Percentiles rank a stretch among this genome's conserved stretches.
phyloP scores from a whole-genome alignment of 805 yeast genomes.

The Naumovozyma castellii region DNA sequence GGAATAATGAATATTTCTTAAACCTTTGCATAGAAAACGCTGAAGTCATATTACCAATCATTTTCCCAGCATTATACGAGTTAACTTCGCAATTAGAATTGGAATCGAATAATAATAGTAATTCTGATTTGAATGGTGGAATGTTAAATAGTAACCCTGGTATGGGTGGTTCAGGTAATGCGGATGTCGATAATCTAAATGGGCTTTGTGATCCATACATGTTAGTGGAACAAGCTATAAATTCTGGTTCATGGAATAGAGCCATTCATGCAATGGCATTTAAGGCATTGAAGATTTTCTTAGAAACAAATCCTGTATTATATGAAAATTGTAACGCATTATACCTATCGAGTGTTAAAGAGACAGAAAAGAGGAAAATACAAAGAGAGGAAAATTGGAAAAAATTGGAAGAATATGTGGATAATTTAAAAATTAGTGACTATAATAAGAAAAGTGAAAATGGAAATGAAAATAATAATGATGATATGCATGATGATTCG shows the following conservation, averaged over 20 bases:
- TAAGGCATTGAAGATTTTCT: constrained; percentile 81
- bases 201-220: constrained; percentile 28
- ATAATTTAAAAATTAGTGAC: constrained; percentile 20
- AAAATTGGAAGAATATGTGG: constrained; percentile 53
- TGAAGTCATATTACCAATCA: constrained; percentile 83
- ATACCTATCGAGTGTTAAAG: constrained; percentile 71
- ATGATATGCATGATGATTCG: neutral
- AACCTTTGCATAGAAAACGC: constrained; percentile 86
- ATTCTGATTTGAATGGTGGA: constrained; percentile 1
- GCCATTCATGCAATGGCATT: constrained; percentile 86
- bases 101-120: constrained; percentile 14
- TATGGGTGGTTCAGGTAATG: constrained; percentile 1
- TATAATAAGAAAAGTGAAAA: neutral
- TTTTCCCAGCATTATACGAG: constrained; percentile 84
- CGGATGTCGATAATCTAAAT: constrained; percentile 20
- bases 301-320: constrained; percentile 84
- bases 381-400: constrained; percentile 65
- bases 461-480: neutral
- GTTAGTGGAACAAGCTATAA: constrained; percentile 33
- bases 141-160: neutral
- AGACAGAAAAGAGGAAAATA: constrained; percentile 53
- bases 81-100: constrained; percentile 43
- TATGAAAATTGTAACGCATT: constrained; percentile 89
- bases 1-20: constrained; percentile 91
- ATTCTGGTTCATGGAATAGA: constrained; percentile 77